These are phyloP conservation scores for Boletus bicolor DNA, from an alignment of 768 basidiomycete species.

Conservation along the genomic window DNA sequence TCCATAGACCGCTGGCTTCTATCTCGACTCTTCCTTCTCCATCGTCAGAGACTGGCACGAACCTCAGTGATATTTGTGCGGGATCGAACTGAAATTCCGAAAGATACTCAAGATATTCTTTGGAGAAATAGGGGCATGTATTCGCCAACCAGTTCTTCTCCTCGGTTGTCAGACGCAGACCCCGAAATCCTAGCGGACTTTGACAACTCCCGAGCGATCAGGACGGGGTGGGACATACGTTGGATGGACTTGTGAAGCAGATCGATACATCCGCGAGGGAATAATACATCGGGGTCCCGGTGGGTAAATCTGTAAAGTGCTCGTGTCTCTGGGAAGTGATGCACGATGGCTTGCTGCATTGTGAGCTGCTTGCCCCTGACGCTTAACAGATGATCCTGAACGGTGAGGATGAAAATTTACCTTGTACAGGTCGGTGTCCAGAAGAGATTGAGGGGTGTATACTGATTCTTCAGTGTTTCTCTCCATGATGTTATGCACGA, in stretches of 20 bases:
- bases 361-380: constrained; percentile 54
- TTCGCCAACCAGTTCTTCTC: constrained; percentile 67
- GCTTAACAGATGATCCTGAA: background rate
- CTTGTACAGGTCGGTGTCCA: constrained; percentile 97
- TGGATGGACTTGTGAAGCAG: constrained; percentile 53
- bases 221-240: constrained; percentile 38
- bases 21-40: constrained; percentile 68
- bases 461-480: constrained; percentile 3
- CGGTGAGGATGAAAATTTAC: constrained; percentile 33
- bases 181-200: constrained; percentile 57
- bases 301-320: constrained; percentile 81
- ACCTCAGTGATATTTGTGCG: constrained; percentile 55
- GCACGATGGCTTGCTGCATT: constrained; percentile 91
- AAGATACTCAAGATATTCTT: constrained; percentile 76
- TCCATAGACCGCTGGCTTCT: constrained; percentile 69
- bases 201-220: constrained; percentile 14
- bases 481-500: constrained; percentile 9
- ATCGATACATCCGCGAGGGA: constrained; percentile 42
- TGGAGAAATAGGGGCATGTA: constrained; percentile 71
- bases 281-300: constrained; percentile 60
- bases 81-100: constrained; percentile 67
- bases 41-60: constrained; percentile 55
- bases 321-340: constrained; percentile 68
- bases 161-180: constrained; percentile 51
- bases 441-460: constrained; percentile 48